Percentiles rank a stretch among this genome's conserved stretches.
phyloP scores from a whole-genome alignment of 768 basidiomycete species.

The Russula brevipes region DNA sequence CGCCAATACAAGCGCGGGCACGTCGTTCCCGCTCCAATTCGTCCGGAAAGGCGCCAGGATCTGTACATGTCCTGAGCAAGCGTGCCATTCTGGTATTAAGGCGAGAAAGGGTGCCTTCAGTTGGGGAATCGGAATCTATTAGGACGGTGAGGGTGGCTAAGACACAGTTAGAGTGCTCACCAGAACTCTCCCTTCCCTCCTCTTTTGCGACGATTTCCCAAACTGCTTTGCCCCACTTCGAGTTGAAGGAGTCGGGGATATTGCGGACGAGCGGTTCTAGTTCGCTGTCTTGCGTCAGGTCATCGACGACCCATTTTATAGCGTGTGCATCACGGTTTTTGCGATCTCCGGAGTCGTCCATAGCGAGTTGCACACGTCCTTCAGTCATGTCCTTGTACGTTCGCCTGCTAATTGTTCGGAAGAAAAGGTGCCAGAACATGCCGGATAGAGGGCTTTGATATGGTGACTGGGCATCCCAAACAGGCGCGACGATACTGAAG shows the following conservation, averaged over 20 bases:
- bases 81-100: conserved; percentile 15
- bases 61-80: conserved; percentile 17
- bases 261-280: neutral
- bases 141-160: no score
- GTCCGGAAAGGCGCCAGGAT: conserved; percentile 7
- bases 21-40: conserved; percentile 11
- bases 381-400: conserved; percentile 14
- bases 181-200: neutral
- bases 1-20: conserved; percentile 18
- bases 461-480: conserved; percentile 15
- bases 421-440: conserved; percentile 15
- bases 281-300: conserved; percentile 12
- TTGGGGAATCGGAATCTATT: no score
- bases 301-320: conserved; percentile 10
- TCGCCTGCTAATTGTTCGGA: conserved; percentile 2
- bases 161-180: no score
- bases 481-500: conserved; percentile 18
- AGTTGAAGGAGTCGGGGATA: conserved; percentile 6
- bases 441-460: conserved; percentile 18
- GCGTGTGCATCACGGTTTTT: conserved; percentile 3
- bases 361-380: conserved; percentile 14
- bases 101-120: conserved; percentile 6
- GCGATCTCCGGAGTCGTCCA: neutral
- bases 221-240: conserved; percentile 6
- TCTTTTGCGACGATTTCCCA: neutral